phyloP scores from a whole-genome alignment of 306 rosid species.

The Cyclanthera cordifolia region DNA sequence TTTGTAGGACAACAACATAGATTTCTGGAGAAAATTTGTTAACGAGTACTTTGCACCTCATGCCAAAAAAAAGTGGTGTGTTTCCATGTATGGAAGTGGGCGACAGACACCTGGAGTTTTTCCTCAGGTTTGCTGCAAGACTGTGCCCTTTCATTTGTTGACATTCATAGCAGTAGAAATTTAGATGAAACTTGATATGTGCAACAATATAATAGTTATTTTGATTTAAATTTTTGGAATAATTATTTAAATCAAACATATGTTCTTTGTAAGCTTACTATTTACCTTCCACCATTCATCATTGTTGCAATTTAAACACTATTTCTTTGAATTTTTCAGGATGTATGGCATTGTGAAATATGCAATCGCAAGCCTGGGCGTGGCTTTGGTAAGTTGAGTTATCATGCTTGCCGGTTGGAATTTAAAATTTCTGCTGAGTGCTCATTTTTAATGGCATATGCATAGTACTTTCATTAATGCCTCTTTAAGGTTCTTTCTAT shows the following conservation, averaged over 20 bases:
- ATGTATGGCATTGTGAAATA: slow-evolving; percentile 96
- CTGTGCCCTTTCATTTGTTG: slow-evolving; percentile 18
- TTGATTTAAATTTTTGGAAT: neutral
- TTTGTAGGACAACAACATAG: slow-evolving; percentile 76
- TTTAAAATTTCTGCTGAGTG: neutral
- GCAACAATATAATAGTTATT: neutral
- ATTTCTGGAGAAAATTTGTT: slow-evolving; percentile 97
- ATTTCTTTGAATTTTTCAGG: slow-evolving; percentile 43
- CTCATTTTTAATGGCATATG: neutral
- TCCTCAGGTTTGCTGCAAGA: slow-evolving; percentile 64
- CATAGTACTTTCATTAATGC: neutral
- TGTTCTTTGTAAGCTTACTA: neutral
- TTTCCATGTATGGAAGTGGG: slow-evolving; percentile 92
- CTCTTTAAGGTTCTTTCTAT: slow-evolving; percentile 12
- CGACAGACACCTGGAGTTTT: slow-evolving; percentile 92
- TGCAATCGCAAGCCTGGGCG: slow-evolving; percentile 98
- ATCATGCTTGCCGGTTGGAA: slow-evolving; percentile 12
- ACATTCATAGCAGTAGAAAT: slow-evolving; percentile 8
- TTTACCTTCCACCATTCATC: slow-evolving; percentile 9
- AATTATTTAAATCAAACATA: neutral
- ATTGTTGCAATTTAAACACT: slow-evolving; percentile 16
- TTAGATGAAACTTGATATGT: neutral
- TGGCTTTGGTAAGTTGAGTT: slow-evolving; percentile 64
- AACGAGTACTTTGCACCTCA: slow-evolving; percentile 83
- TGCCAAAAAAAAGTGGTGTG: slow-evolving; percentile 99